Percentiles rank a stretch among this genome's conserved stretches.
Conservation (phyloP, 2,329 filamentous ascomycete species). For the Bipolaris cookei region DNA sequence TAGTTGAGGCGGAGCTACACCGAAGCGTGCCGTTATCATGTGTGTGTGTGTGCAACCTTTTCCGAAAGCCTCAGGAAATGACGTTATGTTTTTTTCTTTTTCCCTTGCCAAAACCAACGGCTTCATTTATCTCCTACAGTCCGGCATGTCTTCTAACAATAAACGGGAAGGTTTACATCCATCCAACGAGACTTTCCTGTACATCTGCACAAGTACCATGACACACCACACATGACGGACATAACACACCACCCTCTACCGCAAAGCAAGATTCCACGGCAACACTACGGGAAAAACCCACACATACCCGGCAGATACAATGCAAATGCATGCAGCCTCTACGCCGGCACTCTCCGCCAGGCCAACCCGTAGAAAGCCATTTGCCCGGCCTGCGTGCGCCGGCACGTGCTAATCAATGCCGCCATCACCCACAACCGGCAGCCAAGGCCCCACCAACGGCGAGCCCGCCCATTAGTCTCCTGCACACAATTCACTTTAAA, state of each 20-base stretch:
- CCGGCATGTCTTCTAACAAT: too few relatives aligned
- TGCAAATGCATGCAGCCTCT: too few relatives aligned
- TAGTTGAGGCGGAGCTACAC: background rate
- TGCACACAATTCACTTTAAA: slow-evolving; percentile 4
- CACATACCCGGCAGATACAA: background rate
- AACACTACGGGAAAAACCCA: background rate
- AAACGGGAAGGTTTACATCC: too few relatives aligned
- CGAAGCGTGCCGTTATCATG: background rate
- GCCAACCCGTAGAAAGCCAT: background rate
- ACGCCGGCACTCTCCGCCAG: background rate
- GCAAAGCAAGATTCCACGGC: background rate
- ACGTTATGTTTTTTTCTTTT: background rate
- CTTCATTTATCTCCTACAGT: background rate
- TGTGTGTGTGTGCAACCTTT: background rate
- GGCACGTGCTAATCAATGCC: slow-evolving; percentile 1
- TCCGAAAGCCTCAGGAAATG: too few relatives aligned
- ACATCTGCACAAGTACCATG: too few relatives aligned
- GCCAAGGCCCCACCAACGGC: background rate
- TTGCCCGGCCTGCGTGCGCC: background rate
- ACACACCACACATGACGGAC: background rate
- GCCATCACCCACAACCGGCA: background rate
- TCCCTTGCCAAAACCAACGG: too few relatives aligned
- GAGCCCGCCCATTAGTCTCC: background rate
- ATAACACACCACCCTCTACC: background rate
- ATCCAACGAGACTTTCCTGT: too few relatives aligned